A percentile compares a stretch with the other conserved stretches of the same genome.
Evolutionary conservation across 2,329 filamentous ascomycete species (phyloP).

Genomic region (Xylariaceae sp.): DNA sequence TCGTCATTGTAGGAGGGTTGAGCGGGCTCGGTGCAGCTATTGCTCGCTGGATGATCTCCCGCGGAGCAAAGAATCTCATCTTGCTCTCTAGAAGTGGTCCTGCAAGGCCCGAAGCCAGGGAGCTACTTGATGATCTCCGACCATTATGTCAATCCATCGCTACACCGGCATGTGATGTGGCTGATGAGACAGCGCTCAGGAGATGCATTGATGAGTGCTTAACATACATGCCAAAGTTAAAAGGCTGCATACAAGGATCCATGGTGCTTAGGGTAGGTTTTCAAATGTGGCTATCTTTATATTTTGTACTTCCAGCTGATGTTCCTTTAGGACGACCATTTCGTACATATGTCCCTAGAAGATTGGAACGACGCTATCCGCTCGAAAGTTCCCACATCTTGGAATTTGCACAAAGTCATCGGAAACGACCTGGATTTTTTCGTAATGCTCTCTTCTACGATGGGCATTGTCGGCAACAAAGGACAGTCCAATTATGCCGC

Average conservation of each 20-base stretch:
- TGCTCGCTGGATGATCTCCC: slow-evolving; percentile 22
- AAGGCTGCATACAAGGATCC: slow-evolving; percentile 39
- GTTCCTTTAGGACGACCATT: slow-evolving; percentile 1
- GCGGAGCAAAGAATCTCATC: slow-evolving; percentile 22
- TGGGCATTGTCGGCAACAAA: slow-evolving; percentile 10
- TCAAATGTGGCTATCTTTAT: neutral
- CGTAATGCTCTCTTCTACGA: slow-evolving; percentile 4
- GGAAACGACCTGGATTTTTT: slow-evolving; percentile 8
- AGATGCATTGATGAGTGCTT: slow-evolving; percentile 14
- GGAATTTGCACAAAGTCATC: slow-evolving; percentile 2
- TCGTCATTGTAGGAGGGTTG: slow-evolving; percentile 26
- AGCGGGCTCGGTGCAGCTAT: slow-evolving; percentile 27
- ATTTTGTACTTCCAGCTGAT: neutral
- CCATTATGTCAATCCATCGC: slow-evolving; percentile 13
- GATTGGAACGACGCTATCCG: slow-evolving; percentile 4
- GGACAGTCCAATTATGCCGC: slow-evolving; percentile 17
- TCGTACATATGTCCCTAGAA: slow-evolving; percentile 6
- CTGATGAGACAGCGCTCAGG: slow-evolving; percentile 9
- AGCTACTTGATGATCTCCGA: slow-evolving; percentile 15
- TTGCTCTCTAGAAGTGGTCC: slow-evolving; percentile 21
- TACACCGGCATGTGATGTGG: slow-evolving; percentile 20
- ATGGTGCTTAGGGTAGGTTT: slow-evolving; percentile 34
- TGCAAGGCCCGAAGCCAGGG: slow-evolving; percentile 8
- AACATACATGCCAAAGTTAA: slow-evolving; percentile 29
- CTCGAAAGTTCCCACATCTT: slow-evolving; percentile 4